phyloP scores from a whole-genome alignment of 2,329 filamentous ascomycete species.

The Diatrype stigma region DNA sequence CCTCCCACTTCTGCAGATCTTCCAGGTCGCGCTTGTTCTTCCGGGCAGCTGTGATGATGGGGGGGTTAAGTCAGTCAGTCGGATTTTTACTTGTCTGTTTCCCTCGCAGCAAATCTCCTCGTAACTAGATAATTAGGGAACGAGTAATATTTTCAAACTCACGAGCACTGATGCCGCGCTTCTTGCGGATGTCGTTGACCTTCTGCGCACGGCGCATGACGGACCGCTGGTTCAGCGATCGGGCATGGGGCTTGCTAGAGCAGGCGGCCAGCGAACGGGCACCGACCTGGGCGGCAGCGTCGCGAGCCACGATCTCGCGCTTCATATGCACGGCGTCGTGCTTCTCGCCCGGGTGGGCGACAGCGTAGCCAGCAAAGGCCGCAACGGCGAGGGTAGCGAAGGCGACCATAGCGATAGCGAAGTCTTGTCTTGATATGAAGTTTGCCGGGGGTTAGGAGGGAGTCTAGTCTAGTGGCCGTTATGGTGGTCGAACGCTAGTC shows the following conservation, averaged over 20 bases:
- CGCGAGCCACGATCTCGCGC: constrained; percentile 30
- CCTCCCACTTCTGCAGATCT: constrained; percentile 29
- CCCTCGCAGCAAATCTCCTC: too few species aligned
- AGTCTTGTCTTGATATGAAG: constrained; percentile 1
- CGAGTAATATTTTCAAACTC: constrained; percentile 12
- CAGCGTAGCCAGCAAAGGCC: constrained; percentile 20
- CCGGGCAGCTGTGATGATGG: constrained; percentile 15
- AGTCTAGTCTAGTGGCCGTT: too few species aligned
- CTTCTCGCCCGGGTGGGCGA: constrained; percentile 30
- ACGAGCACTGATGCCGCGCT: constrained; percentile 29
- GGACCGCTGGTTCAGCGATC: constrained; percentile 35
- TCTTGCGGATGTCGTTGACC: constrained; percentile 34
- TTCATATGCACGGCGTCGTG: constrained; percentile 26
- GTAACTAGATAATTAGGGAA: too few species aligned
- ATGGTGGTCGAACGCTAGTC: too few species aligned
- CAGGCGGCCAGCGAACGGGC: constrained; percentile 37
- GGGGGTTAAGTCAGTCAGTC: background rate
- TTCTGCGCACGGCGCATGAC: constrained; percentile 35
- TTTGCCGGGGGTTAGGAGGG: background rate
- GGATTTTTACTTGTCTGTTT: too few species aligned
- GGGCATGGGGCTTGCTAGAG: constrained; percentile 32
- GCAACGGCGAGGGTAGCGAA: constrained; percentile 16
- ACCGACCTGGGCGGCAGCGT: constrained; percentile 25
- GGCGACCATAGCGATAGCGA: constrained; percentile 16
- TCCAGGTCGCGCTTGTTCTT: constrained; percentile 31